phyloP scores from a whole-genome alignment of 371 early-diverging fungal species.

The Funneliformis caledonium region DNA sequence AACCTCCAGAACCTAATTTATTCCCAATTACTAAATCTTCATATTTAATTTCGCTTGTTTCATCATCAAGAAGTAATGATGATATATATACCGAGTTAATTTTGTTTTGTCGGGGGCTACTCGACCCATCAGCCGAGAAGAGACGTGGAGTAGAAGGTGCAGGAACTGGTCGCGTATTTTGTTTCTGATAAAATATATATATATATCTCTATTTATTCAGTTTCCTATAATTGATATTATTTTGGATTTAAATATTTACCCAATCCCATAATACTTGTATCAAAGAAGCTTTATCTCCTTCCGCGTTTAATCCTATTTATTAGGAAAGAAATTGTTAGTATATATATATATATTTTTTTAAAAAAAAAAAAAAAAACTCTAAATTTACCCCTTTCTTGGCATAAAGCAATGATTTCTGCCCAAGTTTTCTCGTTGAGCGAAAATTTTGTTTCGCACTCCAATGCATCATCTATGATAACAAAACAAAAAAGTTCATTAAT shows the following conservation, averaged over 20 bases:
- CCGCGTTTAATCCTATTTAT: conserved; percentile 59
- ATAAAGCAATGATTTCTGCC: conserved; percentile 74
- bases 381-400: conserved; percentile 71
- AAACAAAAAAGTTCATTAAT: background rate
- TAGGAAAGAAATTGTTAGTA: background rate
- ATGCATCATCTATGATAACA: conserved; percentile 54
- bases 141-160: conserved; percentile 73
- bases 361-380: background rate
- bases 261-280: conserved; percentile 66
- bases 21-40: conserved; percentile 60
- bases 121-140: conserved; percentile 52
- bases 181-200: conserved; percentile 53
- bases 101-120: conserved; percentile 45
- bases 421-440: conserved; percentile 62
- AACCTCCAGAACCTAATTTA: conserved; percentile 79
- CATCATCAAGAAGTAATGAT: conserved; percentile 55
- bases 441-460: conserved; percentile 57
- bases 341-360: background rate
- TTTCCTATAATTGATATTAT: background rate
- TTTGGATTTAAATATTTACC: conserved; percentile 49
- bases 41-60: conserved; percentile 55
- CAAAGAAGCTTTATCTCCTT: conserved; percentile 66
- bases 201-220: background rate
- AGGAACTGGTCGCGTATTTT: conserved; percentile 66
- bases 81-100: conserved; percentile 60